Evolutionary conservation across 2,329 filamentous ascomycete species (phyloP).

Genomic region (Myriosclerotinia scirpicola): DNA sequence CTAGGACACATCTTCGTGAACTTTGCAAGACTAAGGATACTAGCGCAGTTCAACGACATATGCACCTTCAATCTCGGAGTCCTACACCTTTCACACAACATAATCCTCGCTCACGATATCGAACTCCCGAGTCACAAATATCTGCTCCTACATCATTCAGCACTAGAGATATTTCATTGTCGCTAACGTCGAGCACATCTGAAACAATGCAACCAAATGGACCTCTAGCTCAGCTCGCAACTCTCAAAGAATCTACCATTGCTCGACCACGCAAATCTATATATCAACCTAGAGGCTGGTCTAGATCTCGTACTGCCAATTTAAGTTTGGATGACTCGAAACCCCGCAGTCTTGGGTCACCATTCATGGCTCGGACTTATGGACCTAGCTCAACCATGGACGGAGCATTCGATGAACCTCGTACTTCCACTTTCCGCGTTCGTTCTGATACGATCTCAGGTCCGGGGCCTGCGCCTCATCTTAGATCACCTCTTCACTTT

Average conservation of each 20-base stretch:
- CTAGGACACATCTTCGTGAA: conserved; percentile 60
- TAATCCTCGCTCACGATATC: conserved; percentile 51
- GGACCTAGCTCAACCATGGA: conserved; percentile 54
- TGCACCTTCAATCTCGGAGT: conserved; percentile 51
- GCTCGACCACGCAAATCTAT: conserved; percentile 3
- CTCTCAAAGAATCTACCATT: conserved; percentile 25
- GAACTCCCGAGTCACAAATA: conserved; percentile 48
- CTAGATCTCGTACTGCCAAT: conserved; percentile 3
- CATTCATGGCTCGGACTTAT: conserved; percentile 58
- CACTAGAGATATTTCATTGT: conserved; percentile 62
- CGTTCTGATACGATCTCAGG: conserved; percentile 26
- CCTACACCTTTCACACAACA: conserved; percentile 57
- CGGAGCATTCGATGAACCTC: conserved; percentile 25
- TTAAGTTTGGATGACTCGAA: conserved; percentile 20
- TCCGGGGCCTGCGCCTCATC: conserved; percentile 23
- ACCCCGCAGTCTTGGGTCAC: conserved; percentile 34
- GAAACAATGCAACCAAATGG: conserved; percentile 64
- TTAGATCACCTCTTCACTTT: conserved; percentile 38
- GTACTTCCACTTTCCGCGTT: conserved; percentile 26
- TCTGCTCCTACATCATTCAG: conserved; percentile 50
- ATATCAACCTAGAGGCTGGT: conserved; percentile 13
- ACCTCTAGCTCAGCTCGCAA: conserved; percentile 60
- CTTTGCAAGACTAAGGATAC: conserved; percentile 58
- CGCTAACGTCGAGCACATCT: conserved; percentile 61
- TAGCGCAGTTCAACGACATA: conserved; percentile 46